Percentiles rank a stretch among this genome's conserved stretches.
Evolutionary conservation across 2,329 filamentous ascomycete species (phyloP).

Genomic region (Pestalotiopsis sp.): DNA sequence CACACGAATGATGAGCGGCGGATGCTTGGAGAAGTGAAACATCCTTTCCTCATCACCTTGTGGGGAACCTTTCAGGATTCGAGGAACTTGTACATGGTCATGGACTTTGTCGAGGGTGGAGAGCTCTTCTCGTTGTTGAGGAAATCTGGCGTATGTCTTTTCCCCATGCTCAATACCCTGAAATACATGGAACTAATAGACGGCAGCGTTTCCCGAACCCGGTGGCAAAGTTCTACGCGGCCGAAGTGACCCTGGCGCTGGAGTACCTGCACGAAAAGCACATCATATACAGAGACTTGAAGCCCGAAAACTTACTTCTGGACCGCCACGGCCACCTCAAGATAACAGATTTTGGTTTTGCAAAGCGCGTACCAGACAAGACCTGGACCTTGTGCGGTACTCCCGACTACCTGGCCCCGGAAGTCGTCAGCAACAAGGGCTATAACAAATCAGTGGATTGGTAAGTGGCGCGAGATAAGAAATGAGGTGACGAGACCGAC

Average conservation of each 20-base stretch:
- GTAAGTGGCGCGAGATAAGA: slow-evolving; percentile 56
- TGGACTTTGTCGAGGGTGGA: slow-evolving; percentile 99
- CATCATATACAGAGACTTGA: slow-evolving; percentile 97
- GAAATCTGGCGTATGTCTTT: slow-evolving; percentile 77
- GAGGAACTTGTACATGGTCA: slow-evolving; percentile 98
- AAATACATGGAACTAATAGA: neutral
- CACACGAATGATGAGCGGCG: slow-evolving; percentile 97
- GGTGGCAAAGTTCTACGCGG: slow-evolving; percentile 98
- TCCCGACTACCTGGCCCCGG: slow-evolving; percentile 94
- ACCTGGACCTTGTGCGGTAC: slow-evolving; percentile 99
- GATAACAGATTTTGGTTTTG: slow-evolving; percentile 98
- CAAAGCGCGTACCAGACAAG: slow-evolving; percentile 97
- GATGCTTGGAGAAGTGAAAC: slow-evolving; percentile 96
- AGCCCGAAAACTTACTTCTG: slow-evolving; percentile 90
- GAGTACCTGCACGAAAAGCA: slow-evolving; percentile 94
- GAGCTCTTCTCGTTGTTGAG: slow-evolving; percentile 94
- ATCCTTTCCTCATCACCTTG: slow-evolving; percentile 95
- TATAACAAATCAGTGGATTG: slow-evolving; percentile 99
- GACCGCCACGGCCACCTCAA: slow-evolving; percentile 94
- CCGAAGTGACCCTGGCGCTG: slow-evolving; percentile 91
- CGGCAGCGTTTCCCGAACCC: slow-evolving; percentile 95
- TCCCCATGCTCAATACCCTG: neutral
- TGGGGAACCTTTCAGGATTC: slow-evolving; percentile 98
- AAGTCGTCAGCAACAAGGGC: slow-evolving; percentile 98
- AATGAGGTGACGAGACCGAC: neutral